Evolutionary conservation across 139 green algal species (phyloP), one percentile per base, ranked within the genome.

Genomic region (Microglena sp.): DNA sequence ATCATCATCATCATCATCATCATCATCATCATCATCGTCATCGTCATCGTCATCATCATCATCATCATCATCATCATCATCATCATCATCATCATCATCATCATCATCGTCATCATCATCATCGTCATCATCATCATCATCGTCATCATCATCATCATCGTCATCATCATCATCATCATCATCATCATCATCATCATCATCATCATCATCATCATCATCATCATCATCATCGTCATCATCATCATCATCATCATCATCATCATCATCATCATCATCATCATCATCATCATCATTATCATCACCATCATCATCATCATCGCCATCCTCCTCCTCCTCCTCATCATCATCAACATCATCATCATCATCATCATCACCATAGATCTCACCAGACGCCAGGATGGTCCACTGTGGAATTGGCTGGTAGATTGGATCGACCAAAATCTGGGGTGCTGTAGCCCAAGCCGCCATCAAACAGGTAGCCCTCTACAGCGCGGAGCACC

Each of bases 251-350:
- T 50, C 40, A 50, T 50, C 40, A 50, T 50, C 40, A 50, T 50
- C 40, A 50, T 64, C 57, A 43, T 64, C 57, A 45, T 64, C 57
- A 64, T 64, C 57, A 64, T 45, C 32, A 43, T 64, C 57, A 45
- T 64, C 26, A 64, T 45, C 57, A 64, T 64, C 57, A 64, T 64
- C 57, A 64, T 64, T 29, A 64, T 64, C 57, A 64, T 64, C 57
- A 64, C 44, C 57, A 64, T 27, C 40, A 29, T 28, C 57, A 45
- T 64, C 28, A n/a, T n/a, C n/a, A n/a, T n/a, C n/a, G n/a, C n/a
- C n/a, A n/a, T n/a, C n/a, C n/a, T n/a, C n/a, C n/a, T n/a, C n/a
- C n/a, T n/a, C n/a, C n/a, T n/a, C n/a, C n/a, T n/a, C n/a, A n/a
- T n/a, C n/a, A n/a, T n/a, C n/a, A n/a, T n/a, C n/a, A n/a, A n/a